These are phyloP conservation scores for sunflower (Helianthus annuus) DNA, from an alignment of 129 eudicot genomes.

Conservation along the genomic window HanXRQr2.0-SUNRISE NC_035444.2:23304209-23304708, in stretches of 20 bases:
- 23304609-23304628: no score
- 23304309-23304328: background rate
- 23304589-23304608: no score
- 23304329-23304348: background rate
- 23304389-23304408: background rate
- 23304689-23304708: no score
- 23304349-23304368: background rate
- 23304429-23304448: background rate
- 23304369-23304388: background rate
- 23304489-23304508: background rate
- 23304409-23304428: background rate
- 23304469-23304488: background rate
- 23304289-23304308: background rate
- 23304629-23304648: no score
- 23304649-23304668: no score
- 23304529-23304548: no score
- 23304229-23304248: background rate
- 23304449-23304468: no score
- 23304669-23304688: no score
- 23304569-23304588: no score
- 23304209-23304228: background rate
- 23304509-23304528: no score
- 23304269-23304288: background rate
- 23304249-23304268: background rate
- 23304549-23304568: no score